These are phyloP conservation scores for Hortaea werneckii DNA, from an alignment of 2,329 filamentous ascomycete species.

Conservation along the genomic window DNA sequence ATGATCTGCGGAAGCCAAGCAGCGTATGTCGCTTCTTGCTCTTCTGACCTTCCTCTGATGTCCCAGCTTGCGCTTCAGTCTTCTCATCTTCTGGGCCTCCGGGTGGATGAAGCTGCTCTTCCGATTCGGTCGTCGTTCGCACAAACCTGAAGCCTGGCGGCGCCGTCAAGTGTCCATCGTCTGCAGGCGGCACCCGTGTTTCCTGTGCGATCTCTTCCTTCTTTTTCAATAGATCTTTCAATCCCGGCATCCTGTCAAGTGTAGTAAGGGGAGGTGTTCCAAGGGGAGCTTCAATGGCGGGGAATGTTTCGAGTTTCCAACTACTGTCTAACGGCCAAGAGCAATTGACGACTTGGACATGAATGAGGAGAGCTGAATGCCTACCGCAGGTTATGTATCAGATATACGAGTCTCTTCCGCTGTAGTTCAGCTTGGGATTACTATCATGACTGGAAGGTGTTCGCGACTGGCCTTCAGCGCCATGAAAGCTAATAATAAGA, in stretches of 20 bases:
- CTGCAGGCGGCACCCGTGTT: constrained; percentile 9
- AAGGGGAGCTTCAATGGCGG: not conserved
- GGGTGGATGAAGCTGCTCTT: constrained; percentile 70
- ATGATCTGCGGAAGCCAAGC: constrained; percentile 26
- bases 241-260: constrained; percentile 40
- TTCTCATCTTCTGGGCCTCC: constrained; percentile 36
- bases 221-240: constrained; percentile 53
- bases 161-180: constrained; percentile 23
- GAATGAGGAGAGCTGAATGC: not conserved
- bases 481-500: constrained; percentile 2
- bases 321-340: too few species aligned
- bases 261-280: not conserved
- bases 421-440: too few species aligned
- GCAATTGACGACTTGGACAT: too few species aligned
- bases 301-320: not conserved
- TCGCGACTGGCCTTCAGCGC: not conserved
- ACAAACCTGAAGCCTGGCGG: constrained; percentile 69
- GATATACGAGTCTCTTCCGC: too few species aligned
- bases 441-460: too few species aligned
- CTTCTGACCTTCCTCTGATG: constrained; percentile 15
- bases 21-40: constrained; percentile 11
- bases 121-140: constrained; percentile 68
- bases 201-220: constrained; percentile 44
- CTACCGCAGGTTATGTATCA: not conserved
- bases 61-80: constrained; percentile 6